Percentiles rank a stretch among this genome's conserved stretches.
Evolutionary conservation across 2,329 filamentous ascomycete species (phyloP).

Genomic region (Apiospora aurea): DNA sequence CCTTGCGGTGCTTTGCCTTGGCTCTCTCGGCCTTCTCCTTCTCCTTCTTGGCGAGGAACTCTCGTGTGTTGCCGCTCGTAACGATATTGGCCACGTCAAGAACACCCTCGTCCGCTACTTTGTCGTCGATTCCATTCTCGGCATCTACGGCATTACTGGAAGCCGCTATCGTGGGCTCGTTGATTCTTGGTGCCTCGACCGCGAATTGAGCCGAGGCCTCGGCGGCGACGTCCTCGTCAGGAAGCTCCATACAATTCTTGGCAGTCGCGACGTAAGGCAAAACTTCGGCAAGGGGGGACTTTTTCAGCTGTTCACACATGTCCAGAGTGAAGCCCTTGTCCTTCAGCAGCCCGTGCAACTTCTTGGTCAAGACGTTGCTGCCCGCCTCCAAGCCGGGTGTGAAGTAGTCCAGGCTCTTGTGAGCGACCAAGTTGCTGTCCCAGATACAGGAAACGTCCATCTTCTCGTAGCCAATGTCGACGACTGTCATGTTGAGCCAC

Average conservation of each 20-base stretch:
- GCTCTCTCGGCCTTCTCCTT: constrained; percentile 76
- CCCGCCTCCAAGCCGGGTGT: constrained; percentile 66
- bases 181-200: constrained; percentile 45
- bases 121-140: constrained; percentile 46
- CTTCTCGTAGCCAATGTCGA: constrained; percentile 92
- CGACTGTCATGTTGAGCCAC: constrained; percentile 78
- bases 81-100: constrained; percentile 87
- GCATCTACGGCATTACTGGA: constrained; percentile 41
- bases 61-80: constrained; percentile 79
- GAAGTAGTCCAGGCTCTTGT: constrained; percentile 63
- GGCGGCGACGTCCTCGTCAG: constrained; percentile 43
- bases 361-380: constrained; percentile 84
- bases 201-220: constrained; percentile 40
- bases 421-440: constrained; percentile 79
- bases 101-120: constrained; percentile 70
- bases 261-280: constrained; percentile 60
- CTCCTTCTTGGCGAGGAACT: constrained; percentile 84
- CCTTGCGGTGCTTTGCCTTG: constrained; percentile 67
- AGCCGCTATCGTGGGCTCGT: constrained; percentile 40
- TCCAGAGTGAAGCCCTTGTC: constrained; percentile 66
- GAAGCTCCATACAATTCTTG: constrained; percentile 57
- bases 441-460: constrained; percentile 90
- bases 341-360: constrained; percentile 71
- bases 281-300: constrained; percentile 71
- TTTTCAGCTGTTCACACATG: constrained; percentile 76